Evolutionary conservation across 31 red algal species (phyloP).

Genomic region (Porphyra umbilicalis): DNA sequence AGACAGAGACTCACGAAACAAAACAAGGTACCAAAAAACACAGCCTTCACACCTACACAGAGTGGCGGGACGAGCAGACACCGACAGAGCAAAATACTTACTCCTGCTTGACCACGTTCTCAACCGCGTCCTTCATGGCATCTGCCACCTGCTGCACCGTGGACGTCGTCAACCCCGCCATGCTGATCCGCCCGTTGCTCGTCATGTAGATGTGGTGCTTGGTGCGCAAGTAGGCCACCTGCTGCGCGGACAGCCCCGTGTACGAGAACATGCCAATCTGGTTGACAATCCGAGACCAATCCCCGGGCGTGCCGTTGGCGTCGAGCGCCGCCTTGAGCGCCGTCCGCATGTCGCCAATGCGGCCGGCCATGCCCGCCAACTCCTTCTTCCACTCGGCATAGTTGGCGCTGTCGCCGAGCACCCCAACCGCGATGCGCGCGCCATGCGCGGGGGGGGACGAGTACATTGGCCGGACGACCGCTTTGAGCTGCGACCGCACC

Average conservation of each 20-base stretch:
- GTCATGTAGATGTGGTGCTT: conserved; percentile 95
- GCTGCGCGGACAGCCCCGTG: conserved; percentile 61
- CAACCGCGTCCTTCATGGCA: conserved; percentile 80
- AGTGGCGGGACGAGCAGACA: too few relatives aligned
- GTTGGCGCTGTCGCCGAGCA: conserved; percentile 53
- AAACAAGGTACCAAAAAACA: not conserved
- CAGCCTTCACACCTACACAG: too few relatives aligned
- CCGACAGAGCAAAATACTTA: conserved; percentile 3
- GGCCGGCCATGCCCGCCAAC: conserved; percentile 48
- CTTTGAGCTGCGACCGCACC: conserved; percentile 65
- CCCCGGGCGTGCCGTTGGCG: conserved; percentile 40
- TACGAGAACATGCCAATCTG: conserved; percentile 97
- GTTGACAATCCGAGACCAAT: conserved; percentile 78
- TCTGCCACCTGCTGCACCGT: conserved; percentile 80
- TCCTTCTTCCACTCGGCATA: conserved; percentile 74
- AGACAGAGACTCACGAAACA: not conserved
- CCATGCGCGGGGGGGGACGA: conserved; percentile 81
- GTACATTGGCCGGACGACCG: conserved; percentile 78
- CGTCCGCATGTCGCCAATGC: conserved; percentile 73
- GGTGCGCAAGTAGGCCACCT: conserved; percentile 60
- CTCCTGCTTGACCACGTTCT: conserved; percentile 25
- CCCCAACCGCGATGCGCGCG: conserved; percentile 48
- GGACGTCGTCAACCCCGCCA: conserved; percentile 73
- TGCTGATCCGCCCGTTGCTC: conserved; percentile 70
- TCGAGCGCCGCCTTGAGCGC: conserved; percentile 45